Percentiles rank a stretch among this genome's conserved stretches.
Evolutionary conservation across 371 early-diverging fungal genomes (phyloP).

Genomic region (Amoeboaphelidium protococcarum): DNA sequence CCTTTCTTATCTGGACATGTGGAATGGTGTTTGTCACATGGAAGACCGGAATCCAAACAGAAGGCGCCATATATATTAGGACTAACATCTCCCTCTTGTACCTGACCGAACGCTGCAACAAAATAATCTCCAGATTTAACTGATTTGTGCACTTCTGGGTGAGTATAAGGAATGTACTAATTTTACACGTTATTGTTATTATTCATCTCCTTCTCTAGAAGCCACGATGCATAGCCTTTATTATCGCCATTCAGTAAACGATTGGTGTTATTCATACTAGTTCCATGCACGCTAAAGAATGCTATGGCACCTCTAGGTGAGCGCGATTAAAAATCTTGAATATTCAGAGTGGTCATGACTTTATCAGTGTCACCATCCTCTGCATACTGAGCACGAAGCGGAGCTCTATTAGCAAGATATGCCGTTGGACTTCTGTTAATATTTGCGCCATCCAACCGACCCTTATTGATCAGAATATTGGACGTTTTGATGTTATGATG

Average conservation of each 20-base stretch:
- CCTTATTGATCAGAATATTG: slow-evolving; percentile 9
- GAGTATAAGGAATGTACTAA: no score
- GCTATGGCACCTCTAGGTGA: slow-evolving; percentile 7
- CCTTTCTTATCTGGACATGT: no score
- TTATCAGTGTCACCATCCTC: slow-evolving; percentile 26
- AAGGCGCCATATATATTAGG: slow-evolving; percentile 26
- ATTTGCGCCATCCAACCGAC: slow-evolving; percentile 18
- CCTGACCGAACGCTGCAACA: slow-evolving; percentile 32
- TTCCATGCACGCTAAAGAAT: slow-evolving; percentile 36
- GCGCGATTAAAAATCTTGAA: slow-evolving; percentile 10
- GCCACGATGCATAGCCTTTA: slow-evolving; percentile 30
- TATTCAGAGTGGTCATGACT: slow-evolving; percentile 5
- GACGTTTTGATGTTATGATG: slow-evolving; percentile 19
- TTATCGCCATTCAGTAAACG: slow-evolving; percentile 28
- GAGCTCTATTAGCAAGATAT: slow-evolving; percentile 29
- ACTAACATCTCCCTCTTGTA: slow-evolving; percentile 32
- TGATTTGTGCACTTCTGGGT: neutral
- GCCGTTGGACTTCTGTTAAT: slow-evolving; percentile 26
- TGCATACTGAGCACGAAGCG: slow-evolving; percentile 16
- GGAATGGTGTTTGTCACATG: slow-evolving; percentile 26
- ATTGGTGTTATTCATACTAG: slow-evolving; percentile 26
- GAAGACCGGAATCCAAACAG: slow-evolving; percentile 25
- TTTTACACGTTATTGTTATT: no score
- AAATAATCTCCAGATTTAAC: slow-evolving; percentile 4
- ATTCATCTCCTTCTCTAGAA: no score